phyloP scores from a whole-genome alignment of 2,329 filamentous ascomycete genomes.

The Aspergillus neotritici region DNA sequence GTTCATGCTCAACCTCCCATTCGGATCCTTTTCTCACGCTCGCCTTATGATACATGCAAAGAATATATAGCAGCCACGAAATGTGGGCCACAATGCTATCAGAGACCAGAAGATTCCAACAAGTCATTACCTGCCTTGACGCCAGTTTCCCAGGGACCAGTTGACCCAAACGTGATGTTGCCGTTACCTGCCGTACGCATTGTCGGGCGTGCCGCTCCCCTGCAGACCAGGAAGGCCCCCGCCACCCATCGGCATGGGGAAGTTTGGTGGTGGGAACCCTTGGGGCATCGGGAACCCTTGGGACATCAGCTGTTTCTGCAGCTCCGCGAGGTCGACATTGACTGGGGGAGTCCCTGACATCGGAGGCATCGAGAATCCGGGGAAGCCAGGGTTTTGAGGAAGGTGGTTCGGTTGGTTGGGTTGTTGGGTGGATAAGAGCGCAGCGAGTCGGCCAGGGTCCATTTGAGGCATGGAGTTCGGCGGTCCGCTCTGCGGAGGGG shows the following conservation, averaged over 20 bases:
- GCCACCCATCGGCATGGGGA: slow-evolving; percentile 28
- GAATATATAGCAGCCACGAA: not conserved
- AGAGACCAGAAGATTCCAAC: too few relatives aligned
- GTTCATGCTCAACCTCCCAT: too few relatives aligned
- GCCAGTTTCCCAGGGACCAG: slow-evolving; percentile 1
- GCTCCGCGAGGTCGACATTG: slow-evolving; percentile 33
- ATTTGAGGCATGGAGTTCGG: slow-evolving; percentile 44
- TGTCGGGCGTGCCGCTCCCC: slow-evolving; percentile 32
- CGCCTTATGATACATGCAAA: not conserved
- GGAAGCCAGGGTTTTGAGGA: slow-evolving; percentile 30
- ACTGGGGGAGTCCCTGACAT: slow-evolving; percentile 46
- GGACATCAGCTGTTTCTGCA: slow-evolving; percentile 34
- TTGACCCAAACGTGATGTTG: slow-evolving; percentile 25
- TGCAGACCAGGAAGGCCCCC: slow-evolving; percentile 31
- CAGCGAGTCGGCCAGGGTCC: slow-evolving; percentile 38
- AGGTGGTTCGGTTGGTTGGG: slow-evolving; percentile 20
- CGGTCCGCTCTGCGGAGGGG: slow-evolving; percentile 29
- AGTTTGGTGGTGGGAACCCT: slow-evolving; percentile 33
- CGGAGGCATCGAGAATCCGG: slow-evolving; percentile 36
- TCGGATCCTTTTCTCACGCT: too few relatives aligned
- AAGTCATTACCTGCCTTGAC: slow-evolving; percentile 26
- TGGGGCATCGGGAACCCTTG: slow-evolving; percentile 34
- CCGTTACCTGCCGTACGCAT: slow-evolving; percentile 36
- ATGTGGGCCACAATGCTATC: too few relatives aligned
- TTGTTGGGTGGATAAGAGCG: slow-evolving; percentile 45